These are phyloP conservation scores for Paspalum notatum DNA, from an alignment of 176 grass and related monocot species.

Conservation along the genomic window DNA sequence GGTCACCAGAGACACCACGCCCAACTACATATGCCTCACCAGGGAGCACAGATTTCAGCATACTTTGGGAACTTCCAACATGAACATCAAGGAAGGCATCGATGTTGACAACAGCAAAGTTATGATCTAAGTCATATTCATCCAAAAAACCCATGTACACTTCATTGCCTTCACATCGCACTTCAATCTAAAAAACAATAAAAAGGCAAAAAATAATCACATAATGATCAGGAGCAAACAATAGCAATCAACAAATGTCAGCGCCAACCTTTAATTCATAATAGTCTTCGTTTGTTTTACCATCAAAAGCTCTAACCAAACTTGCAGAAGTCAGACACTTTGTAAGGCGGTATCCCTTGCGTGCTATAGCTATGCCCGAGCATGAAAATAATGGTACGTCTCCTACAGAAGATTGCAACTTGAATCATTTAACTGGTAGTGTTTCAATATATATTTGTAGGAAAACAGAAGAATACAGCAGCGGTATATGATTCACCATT, in stretches of 20 bases:
- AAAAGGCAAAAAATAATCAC: background rate
- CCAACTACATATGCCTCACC: background rate
- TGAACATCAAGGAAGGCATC: background rate
- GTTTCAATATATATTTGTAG: background rate
- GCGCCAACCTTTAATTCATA: background rate
- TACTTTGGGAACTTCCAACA: background rate
- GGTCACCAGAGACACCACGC: constrained; percentile 2
- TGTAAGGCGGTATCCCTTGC: background rate
- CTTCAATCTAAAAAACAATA: constrained; percentile 22
- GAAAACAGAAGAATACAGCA: background rate
- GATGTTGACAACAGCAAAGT: background rate
- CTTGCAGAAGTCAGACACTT: constrained; percentile 10
- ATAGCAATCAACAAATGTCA: background rate
- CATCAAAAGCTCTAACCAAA: background rate
- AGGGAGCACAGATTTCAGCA: background rate
- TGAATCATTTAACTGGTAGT: background rate
- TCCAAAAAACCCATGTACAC: background rate
- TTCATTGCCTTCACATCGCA: constrained; percentile 3
- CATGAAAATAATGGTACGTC: background rate
- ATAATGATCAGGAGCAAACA: background rate
- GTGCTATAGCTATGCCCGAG: constrained; percentile 10
- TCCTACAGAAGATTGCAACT: constrained; percentile 3
- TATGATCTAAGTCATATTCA: background rate
- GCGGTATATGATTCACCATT: background rate
- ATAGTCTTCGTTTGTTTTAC: background rate